Evolutionary conservation across 768 basidiomycete species (phyloP).

Genomic region (Suillus hirtellus): DNA sequence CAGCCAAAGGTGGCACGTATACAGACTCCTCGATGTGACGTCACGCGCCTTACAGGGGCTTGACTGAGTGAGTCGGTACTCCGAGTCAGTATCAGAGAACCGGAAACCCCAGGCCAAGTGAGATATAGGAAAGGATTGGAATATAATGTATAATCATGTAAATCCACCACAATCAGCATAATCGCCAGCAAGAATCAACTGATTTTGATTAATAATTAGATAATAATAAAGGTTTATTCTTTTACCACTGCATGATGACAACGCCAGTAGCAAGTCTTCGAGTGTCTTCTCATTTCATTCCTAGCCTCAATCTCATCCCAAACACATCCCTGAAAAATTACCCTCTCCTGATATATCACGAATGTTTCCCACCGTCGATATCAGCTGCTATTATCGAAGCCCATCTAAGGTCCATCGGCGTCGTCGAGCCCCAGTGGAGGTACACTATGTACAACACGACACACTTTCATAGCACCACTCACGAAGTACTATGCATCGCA

Average conservation of each 20-base stretch:
- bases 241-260: background rate
- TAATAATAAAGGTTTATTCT: background rate
- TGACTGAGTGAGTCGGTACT: too few species aligned
- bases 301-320: slow-evolving; percentile 33
- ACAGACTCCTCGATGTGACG: background rate
- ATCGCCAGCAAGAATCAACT: too few species aligned
- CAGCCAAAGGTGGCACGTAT: background rate
- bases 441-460: slow-evolving; percentile 42
- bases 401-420: slow-evolving; percentile 35
- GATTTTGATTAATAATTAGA: too few species aligned
- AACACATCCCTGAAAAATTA: slow-evolving; percentile 37
- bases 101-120: too few species aligned
- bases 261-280: slow-evolving; percentile 25
- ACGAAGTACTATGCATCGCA: slow-evolving; percentile 41
- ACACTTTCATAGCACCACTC: slow-evolving; percentile 45
- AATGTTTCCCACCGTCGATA: slow-evolving; percentile 25
- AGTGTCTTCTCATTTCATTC: slow-evolving; percentile 33
- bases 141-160: too few species aligned
- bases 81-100: too few species aligned
- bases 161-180: too few species aligned
- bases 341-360: slow-evolving; percentile 41
- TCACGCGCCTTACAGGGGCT: background rate
- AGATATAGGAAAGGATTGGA: too few species aligned
- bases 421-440: slow-evolving; percentile 41
- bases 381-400: slow-evolving; percentile 31